Conservation (phyloP, 352 stramenopile species). For the Pythium grandisporangium region DNA sequence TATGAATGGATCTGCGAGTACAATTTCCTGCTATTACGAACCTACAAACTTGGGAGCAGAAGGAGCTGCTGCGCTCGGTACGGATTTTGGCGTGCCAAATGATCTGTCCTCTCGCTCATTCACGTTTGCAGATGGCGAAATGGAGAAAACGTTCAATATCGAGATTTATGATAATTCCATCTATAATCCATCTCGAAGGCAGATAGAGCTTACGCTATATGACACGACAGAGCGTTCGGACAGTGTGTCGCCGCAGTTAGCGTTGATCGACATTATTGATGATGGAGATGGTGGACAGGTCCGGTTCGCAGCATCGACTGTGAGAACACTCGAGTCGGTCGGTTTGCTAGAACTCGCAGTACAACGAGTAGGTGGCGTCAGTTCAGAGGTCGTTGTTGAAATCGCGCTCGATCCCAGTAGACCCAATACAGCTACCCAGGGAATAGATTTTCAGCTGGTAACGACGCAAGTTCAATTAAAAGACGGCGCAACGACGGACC, state of each 20-base stretch:
- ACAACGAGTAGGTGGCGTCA: conserved; percentile 20
- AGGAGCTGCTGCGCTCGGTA: conserved; percentile 9
- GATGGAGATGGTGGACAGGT: conserved; percentile 48
- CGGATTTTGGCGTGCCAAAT: conserved; percentile 27
- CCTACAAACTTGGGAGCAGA: conserved; percentile 9
- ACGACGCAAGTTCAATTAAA: conserved; percentile 21
- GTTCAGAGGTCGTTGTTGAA: conserved; percentile 16
- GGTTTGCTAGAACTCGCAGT: conserved; percentile 17
- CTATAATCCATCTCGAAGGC: conserved; percentile 18
- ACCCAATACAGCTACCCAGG: conserved; percentile 9
- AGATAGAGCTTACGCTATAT: conserved; percentile 19
- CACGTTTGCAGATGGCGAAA: conserved; percentile 26
- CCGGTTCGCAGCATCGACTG: conserved; percentile 16
- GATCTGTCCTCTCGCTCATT: conserved; percentile 10
- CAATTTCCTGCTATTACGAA: conserved; percentile 27
- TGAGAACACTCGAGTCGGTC: conserved; percentile 18
- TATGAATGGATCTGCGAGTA: conserved; percentile 32
- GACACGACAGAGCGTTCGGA: conserved; percentile 30
- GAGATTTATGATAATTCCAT: conserved; percentile 27
- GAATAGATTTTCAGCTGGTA: conserved; percentile 21
- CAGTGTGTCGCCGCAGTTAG: conserved; percentile 6
- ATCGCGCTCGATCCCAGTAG: conserved; percentile 8
- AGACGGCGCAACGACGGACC: conserved; percentile 16
- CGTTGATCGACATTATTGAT: conserved; percentile 28
- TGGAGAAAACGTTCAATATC: conserved; percentile 22